phyloP scores from a whole-genome alignment of 2,329 filamentous ascomycete species.

The Talaromyces sp. region DNA sequence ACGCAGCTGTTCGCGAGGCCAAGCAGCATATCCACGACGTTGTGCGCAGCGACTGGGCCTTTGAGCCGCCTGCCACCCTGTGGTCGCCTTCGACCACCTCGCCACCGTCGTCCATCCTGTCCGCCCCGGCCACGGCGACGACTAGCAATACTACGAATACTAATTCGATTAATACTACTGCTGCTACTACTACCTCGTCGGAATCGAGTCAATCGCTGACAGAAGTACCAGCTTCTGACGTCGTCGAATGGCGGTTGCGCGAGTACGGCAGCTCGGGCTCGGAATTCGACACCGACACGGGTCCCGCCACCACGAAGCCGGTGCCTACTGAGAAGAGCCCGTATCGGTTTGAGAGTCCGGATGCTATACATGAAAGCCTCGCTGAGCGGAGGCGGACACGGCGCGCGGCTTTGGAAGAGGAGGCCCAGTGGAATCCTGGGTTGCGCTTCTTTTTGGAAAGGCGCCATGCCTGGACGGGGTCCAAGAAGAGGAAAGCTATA shows the following conservation, averaged over 20 bases:
- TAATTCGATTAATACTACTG: neutral
- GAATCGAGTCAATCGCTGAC: neutral
- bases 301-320: conserved; percentile 17
- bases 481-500: conserved; percentile 33
- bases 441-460: conserved; percentile 73
- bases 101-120: neutral
- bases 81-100: conserved; percentile 15
- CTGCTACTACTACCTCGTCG: neutral
- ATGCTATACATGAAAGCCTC: conserved; percentile 35
- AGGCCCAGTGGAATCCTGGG: conserved; percentile 75
- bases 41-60: conserved; percentile 41
- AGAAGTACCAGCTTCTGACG: conserved; percentile 13
- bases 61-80: conserved; percentile 19
- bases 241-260: conserved; percentile 32
- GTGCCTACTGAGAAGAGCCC: conserved; percentile 14
- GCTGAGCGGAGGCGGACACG: conserved; percentile 53
- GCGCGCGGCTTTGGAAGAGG: conserved; percentile 56
- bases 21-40: conserved; percentile 37
- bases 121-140: conserved; percentile 14
- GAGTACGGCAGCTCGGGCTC: conserved; percentile 36
- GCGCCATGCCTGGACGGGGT: conserved; percentile 81
- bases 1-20: conserved; percentile 36
- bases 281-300: conserved; percentile 17
- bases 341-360: conserved; percentile 37
- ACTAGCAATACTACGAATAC: neutral